These are phyloP conservation scores for Phytophthora brassicae DNA, from an alignment of 352 stramenopile species.

Conservation along the genomic window DNA sequence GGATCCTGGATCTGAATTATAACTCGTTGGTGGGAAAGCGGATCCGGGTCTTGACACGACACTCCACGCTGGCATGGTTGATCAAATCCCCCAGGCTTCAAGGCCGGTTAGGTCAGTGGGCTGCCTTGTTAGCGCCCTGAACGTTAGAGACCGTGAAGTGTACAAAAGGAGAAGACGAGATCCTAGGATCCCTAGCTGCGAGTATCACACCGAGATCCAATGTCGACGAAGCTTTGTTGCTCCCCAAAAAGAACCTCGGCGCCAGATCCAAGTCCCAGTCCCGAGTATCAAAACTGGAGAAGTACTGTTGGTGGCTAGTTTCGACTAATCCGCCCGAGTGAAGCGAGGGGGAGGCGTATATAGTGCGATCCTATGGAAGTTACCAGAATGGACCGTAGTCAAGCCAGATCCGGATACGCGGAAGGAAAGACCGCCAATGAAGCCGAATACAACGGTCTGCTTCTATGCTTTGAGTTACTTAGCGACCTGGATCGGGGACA, in stretches of 20 bases:
- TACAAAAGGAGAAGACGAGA: background rate
- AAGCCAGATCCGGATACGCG: too few relatives aligned
- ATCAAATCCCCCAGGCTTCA: background rate
- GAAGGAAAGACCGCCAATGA: too few relatives aligned
- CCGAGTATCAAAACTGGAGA: background rate
- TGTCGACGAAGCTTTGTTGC: background rate
- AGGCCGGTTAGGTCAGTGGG: background rate
- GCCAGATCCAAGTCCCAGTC: background rate
- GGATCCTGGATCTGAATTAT: slow-evolving; percentile 3
- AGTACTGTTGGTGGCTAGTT: background rate
- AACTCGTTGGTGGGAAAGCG: background rate
- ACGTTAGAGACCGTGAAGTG: background rate
- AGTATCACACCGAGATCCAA: background rate
- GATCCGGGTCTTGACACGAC: background rate
- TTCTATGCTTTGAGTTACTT: too few relatives aligned
- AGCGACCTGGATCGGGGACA: too few relatives aligned
- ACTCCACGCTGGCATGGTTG: slow-evolving; percentile 4
- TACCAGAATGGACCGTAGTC: background rate
- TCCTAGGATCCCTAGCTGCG: background rate
- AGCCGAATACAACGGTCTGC: too few relatives aligned
- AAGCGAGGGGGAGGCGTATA: too few relatives aligned
- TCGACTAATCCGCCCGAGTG: too few relatives aligned
- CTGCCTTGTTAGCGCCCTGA: background rate
- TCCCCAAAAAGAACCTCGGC: background rate
- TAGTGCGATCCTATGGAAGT: too few relatives aligned